A percentile compares a stretch with the other conserved stretches of the same genome.
These are phyloP conservation scores for Pythium phragmiticola DNA, from an alignment of 352 stramenopile genomes.

Conservation along the genomic window DNA sequence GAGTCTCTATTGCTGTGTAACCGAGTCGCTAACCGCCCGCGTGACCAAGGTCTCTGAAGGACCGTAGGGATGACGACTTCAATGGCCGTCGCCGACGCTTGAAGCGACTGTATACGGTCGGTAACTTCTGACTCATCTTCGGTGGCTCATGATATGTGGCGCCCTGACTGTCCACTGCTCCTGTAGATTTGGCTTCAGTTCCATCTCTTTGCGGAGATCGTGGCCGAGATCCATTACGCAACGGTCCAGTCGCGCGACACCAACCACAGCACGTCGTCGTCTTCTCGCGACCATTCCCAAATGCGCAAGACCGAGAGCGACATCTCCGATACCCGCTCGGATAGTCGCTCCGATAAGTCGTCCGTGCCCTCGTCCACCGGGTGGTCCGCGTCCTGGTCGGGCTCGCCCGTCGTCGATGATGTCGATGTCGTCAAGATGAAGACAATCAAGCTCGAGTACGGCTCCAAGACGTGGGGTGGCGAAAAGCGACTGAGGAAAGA, in stretches of 20 bases:
- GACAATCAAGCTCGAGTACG: conserved; percentile 61
- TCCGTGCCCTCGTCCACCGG: neutral
- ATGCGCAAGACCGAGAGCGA: conserved; percentile 20
- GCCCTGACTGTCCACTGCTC: neutral
- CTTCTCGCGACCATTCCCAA: conserved; percentile 5
- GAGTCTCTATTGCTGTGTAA: neutral
- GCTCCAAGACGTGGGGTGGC: conserved; percentile 63
- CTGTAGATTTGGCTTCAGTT: conserved; percentile 81
- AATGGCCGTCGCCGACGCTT: conserved; percentile 44
- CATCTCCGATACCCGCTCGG: conserved; percentile 20
- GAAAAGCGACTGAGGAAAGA: conserved; percentile 66
- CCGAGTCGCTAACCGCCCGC: neutral
- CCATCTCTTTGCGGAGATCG: conserved; percentile 61
- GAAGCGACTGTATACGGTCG: conserved; percentile 58
- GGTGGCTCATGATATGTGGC: conserved; percentile 27
- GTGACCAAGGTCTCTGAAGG: conserved; percentile 32
- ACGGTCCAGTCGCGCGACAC: conserved; percentile 43
- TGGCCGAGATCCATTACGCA: conserved; percentile 67
- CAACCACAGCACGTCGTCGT: conserved; percentile 3
- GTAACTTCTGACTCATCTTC: neutral
- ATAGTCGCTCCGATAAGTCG: conserved; percentile 16
- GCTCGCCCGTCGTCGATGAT: conserved; percentile 15
- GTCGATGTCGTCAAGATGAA: conserved; percentile 55
- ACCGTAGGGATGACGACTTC: conserved; percentile 27
- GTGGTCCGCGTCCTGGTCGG: neutral